A percentile compares a stretch with the other conserved stretches of the same genome.
Evolutionary conservation across 371 early-diverging fungal species (phyloP).

Genomic region (Mortierella sp.): DNA sequence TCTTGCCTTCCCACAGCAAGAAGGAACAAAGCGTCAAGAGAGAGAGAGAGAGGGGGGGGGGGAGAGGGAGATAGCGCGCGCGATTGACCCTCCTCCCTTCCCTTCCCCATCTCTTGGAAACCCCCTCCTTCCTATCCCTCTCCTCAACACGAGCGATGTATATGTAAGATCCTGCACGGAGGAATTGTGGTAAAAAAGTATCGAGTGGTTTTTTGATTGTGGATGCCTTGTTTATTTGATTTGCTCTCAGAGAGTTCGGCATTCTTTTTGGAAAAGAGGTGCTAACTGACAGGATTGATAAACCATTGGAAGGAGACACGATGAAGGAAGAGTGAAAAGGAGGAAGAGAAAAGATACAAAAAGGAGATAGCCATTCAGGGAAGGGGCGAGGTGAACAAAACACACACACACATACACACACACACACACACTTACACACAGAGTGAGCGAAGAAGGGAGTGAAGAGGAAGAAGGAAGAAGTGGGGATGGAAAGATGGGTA

Average conservation of each 20-base stretch:
- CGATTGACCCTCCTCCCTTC: too few relatives aligned
- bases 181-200: not conserved
- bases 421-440: not conserved
- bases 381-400: not conserved
- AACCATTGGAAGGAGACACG: not conserved
- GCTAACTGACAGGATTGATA: slow-evolving; percentile 5
- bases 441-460: not conserved
- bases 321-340: not conserved
- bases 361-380: not conserved
- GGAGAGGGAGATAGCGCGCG: not conserved
- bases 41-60: not conserved
- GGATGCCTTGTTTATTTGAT: not conserved
- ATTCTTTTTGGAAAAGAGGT: not conserved
- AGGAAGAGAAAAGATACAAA: not conserved
- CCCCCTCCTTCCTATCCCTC: not conserved
- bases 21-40: not conserved
- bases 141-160: not conserved
- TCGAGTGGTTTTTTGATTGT: not conserved
- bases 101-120: slow-evolving; percentile 5
- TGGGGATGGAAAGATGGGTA: not conserved
- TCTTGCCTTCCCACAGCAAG: not conserved
- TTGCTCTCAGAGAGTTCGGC: not conserved
- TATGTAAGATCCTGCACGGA: not conserved
- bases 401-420: not conserved
- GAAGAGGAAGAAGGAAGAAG: not conserved